Base-by-base conservation (phyloP, 345 rosid species). In the Arabis hirsuta region DNA sequence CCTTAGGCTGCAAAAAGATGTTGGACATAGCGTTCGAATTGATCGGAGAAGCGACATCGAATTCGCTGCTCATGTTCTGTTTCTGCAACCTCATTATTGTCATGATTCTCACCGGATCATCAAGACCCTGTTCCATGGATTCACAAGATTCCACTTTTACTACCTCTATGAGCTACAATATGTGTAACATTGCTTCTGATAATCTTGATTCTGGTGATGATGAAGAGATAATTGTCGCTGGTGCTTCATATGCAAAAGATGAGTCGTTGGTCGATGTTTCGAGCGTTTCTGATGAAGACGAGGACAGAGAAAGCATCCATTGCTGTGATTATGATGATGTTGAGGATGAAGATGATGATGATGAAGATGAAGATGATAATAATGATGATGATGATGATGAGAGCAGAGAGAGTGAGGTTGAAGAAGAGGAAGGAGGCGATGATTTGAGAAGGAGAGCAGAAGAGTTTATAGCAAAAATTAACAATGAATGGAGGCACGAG, bases 401-500 rank as follows among this genome's bases (percentile, higher is more conserved):
- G 51, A 71, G 24, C 34, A 42, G 2, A 12, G 62, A 38, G 9
- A 14, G 5, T 1, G 72, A 67, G 11, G 12, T 2, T 16, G 71
- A 58, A 5, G 76, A 45, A 0, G 82, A 76, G 4, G 78, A 67
- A 19, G 78, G 59, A 0, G 64, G 79, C 0, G 88, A 92, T 68
- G 92, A 85, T 55, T 62, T 88, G 58, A 82, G 83, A 62, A 87
- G 65, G 75, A 84, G 88, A 45, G 80, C 71, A 1, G 96, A 88
- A 72, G 88, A 83, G 42, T 87, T 90, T 20, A 90, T 87, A 19
- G 76, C 77, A 20, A 84, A 84, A 41, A 73, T 87, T 8, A 85
- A 84, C 44, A 73, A 71, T 22, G 87, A 79, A 69, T 86, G 96
- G 96, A 82, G 62, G 19, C 86, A 73, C 22, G 96, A 92, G 72